A percentile compares a stretch with the other conserved stretches of the same genome.
Evolutionary conservation across 805 yeast genomes (phyloP).

Genomic region (Yamadazyma kitorensis): DNA sequence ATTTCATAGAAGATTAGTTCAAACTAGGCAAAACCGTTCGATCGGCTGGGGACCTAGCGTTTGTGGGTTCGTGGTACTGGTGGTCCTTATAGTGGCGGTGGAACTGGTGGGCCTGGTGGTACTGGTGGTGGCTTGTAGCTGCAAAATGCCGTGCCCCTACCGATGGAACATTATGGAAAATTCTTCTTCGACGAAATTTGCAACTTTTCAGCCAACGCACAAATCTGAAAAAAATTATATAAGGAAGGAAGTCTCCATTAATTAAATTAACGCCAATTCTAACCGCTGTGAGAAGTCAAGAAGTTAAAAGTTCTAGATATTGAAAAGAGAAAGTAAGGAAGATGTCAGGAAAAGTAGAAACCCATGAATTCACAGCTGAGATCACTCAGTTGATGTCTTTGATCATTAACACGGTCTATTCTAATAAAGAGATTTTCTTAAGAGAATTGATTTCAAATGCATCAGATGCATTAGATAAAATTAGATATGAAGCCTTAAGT

Average conservation of each 20-base stretch:
- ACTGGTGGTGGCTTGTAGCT: not conserved
- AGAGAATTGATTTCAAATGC: conserved; percentile 99
- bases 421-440: conserved; percentile 97
- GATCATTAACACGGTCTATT: conserved; percentile 99
- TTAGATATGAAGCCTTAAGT: conserved; percentile 92
- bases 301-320: too few species aligned
- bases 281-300: too few species aligned
- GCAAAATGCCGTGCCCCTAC: conserved; percentile 7
- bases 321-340: too few species aligned
- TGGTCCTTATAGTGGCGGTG: too few species aligned
- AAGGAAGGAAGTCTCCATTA: conserved; percentile 5
- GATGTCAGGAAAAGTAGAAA: conserved; percentile 64
- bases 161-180: conserved; percentile 16
- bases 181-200: conserved; percentile 10
- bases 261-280: too few species aligned
- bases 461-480: conserved; percentile 98
- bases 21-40: not conserved
- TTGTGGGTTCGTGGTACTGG: too few species aligned
- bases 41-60: too few species aligned
- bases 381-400: conserved; percentile 99
- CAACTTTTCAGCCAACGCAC: conserved; percentile 1
- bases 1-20: too few species aligned
- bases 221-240: conserved; percentile 2
- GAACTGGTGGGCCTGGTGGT: too few species aligned
- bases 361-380: conserved; percentile 99